phyloP scores from a whole-genome alignment of 2,329 filamentous ascomycete genomes.

The Coleophoma eucalyptorum region DNA sequence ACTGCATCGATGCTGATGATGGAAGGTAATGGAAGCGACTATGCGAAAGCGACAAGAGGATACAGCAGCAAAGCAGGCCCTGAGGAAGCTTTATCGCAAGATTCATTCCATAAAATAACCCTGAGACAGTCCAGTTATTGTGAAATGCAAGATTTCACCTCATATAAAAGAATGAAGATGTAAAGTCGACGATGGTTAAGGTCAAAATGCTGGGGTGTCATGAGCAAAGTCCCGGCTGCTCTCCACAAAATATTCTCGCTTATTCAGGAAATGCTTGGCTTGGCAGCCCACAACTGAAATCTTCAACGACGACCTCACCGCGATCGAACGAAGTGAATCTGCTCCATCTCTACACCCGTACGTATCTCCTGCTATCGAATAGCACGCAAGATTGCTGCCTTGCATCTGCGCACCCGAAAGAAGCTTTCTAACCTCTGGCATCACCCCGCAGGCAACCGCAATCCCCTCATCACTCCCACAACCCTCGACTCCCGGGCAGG shows the following conservation, averaged over 20 bases:
- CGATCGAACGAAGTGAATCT: not conserved
- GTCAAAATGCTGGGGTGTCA: too few relatives aligned
- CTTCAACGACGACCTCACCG: slow-evolving; percentile 1
- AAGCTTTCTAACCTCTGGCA: slow-evolving; percentile 3
- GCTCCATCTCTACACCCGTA: not conserved
- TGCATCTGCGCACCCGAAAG: not conserved
- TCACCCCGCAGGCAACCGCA: slow-evolving; percentile 7
- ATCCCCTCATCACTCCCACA: slow-evolving; percentile 5
- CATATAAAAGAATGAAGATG: not conserved
- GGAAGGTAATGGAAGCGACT: too few relatives aligned
- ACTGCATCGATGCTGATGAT: too few relatives aligned
- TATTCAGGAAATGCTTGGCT: not conserved
- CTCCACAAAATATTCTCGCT: slow-evolving; percentile 1
- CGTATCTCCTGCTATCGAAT: not conserved
- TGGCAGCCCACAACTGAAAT: slow-evolving; percentile 1
- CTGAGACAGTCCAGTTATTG: too few relatives aligned
- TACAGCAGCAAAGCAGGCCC: too few relatives aligned
- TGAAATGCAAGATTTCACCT: too few relatives aligned
- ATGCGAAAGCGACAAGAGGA: too few relatives aligned
- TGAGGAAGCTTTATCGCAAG: too few relatives aligned
- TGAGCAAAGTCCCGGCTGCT: not conserved
- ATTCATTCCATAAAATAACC: too few relatives aligned
- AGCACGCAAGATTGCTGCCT: not conserved
- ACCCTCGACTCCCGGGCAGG: slow-evolving; percentile 18
- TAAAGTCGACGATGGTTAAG: not conserved